phyloP scores from a whole-genome alignment of 2,329 filamentous ascomycete genomes.

The Zymoseptoria pseudotritici region DNA sequence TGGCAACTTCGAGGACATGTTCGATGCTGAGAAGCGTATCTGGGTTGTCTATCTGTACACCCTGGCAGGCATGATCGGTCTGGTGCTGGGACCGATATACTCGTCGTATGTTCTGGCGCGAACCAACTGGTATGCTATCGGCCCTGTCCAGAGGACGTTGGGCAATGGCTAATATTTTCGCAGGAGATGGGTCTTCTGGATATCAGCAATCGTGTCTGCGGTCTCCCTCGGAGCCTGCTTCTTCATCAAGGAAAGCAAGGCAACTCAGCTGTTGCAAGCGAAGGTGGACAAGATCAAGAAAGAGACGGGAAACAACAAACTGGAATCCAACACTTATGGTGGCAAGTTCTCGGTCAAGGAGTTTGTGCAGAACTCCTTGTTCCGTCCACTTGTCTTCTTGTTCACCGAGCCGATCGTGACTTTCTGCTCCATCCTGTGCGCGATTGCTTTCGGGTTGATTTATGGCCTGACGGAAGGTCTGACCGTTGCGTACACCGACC shows the following conservation, averaged over 20 bases:
- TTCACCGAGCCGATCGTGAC: conserved; percentile 43
- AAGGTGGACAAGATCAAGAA: conserved; percentile 28
- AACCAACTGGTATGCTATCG: neutral
- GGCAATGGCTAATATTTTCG: conserved; percentile 11
- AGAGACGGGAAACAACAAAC: conserved; percentile 16
- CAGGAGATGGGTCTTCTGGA: conserved; percentile 41
- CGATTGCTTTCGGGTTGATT: conserved; percentile 16
- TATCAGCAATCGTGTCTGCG: conserved; percentile 35
- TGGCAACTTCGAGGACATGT: conserved; percentile 45
- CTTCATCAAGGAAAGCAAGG: conserved; percentile 38
- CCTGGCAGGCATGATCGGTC: conserved; percentile 35
- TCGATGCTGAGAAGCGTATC: conserved; percentile 30
- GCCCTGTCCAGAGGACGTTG: neutral
- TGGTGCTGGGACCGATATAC: conserved; percentile 40
- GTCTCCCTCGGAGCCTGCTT: conserved; percentile 30
- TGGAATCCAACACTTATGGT: conserved; percentile 7
- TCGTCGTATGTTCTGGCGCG: conserved; percentile 32
- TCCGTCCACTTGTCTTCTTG: conserved; percentile 38
- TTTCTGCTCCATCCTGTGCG: conserved; percentile 28
- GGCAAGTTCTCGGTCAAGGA: conserved; percentile 16
- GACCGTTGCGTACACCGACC: conserved; percentile 17
- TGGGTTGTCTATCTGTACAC: conserved; percentile 39
- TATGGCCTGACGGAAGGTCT: conserved; percentile 17
- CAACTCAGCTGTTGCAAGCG: conserved; percentile 34
- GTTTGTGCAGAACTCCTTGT: conserved; percentile 34